phyloP scores from a whole-genome alignment of 2,329 filamentous ascomycete species.

The Emericellopsis cladophorae region DNA sequence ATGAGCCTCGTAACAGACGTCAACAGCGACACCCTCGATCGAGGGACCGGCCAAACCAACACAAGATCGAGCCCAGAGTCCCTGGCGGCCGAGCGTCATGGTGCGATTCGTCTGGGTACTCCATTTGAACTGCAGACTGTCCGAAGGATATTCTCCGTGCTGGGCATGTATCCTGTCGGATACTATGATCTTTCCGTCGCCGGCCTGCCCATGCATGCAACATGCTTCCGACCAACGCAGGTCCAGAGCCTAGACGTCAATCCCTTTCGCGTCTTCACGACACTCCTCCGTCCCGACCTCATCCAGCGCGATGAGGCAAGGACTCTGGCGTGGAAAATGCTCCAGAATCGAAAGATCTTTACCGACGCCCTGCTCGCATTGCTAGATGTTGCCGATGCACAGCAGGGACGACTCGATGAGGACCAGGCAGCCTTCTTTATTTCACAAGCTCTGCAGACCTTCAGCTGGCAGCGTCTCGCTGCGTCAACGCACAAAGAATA shows the following conservation, averaged over 20 bases:
- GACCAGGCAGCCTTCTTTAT: conserved; percentile 24
- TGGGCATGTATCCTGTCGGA: conserved; percentile 35
- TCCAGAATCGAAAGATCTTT: conserved; percentile 28
- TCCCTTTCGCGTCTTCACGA: conserved; percentile 28
- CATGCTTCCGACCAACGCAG: conserved; percentile 31
- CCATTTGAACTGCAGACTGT: conserved; percentile 27
- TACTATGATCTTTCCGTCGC: conserved; percentile 37
- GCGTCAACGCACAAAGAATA: conserved; percentile 28
- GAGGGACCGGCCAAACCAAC: too few relatives aligned
- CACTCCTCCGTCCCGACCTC: conserved; percentile 25
- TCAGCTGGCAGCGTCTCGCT: conserved; percentile 31
- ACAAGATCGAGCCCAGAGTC: background rate
- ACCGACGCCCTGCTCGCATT: conserved; percentile 20
- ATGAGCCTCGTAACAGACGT: conserved; percentile 15
- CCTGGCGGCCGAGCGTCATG: conserved; percentile 19
- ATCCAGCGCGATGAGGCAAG: conserved; percentile 17
- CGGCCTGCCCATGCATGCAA: conserved; percentile 36
- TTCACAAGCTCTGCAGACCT: conserved; percentile 27
- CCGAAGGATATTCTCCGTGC: conserved; percentile 27
- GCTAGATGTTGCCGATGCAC: conserved; percentile 18
- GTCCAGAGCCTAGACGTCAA: conserved; percentile 20
- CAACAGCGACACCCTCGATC: conserved; percentile 6
- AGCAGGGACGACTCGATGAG: conserved; percentile 12
- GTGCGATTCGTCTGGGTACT: conserved; percentile 35
- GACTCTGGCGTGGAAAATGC: conserved; percentile 16